phyloP scores from a whole-genome alignment of 169 alveolate genomes.

The Cryptosporidium baileyi region DNA sequence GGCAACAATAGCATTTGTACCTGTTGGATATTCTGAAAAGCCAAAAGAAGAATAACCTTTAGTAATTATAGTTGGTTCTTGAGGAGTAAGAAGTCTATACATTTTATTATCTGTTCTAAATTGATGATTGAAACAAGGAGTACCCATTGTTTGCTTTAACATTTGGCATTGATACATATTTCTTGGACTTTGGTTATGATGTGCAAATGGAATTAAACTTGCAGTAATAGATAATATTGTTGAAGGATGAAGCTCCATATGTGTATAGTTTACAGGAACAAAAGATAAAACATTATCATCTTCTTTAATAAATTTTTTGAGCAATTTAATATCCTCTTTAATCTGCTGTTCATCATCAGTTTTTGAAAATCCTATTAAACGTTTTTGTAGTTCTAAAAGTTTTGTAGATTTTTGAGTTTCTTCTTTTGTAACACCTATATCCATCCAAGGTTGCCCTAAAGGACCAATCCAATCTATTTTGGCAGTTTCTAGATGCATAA shows the following conservation, averaged over 20 bases:
- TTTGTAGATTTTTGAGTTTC: conserved; percentile 44
- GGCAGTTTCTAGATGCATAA: conserved; percentile 86
- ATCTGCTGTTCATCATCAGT: not conserved
- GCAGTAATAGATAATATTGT: conserved; percentile 96
- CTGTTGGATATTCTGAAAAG: conserved; percentile 96
- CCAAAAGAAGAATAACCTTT: conserved; percentile 90
- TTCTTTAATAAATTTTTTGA: conserved; percentile 66
- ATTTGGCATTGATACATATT: conserved; percentile 98
- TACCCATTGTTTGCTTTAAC: conserved; percentile 99
- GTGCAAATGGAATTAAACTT: conserved; percentile 96
- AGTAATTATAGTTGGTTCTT: conserved; percentile 97
- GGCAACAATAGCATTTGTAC: conserved; percentile 99
- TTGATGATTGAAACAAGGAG: conserved; percentile 94
- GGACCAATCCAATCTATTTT: conserved; percentile 96
- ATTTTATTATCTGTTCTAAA: conserved; percentile 95
- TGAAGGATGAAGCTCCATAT: conserved; percentile 95
- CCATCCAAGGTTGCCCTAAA: conserved; percentile 92
- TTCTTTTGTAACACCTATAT: conserved; percentile 77
- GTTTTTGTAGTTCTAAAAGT: conserved; percentile 26
- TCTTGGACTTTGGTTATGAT: conserved; percentile 99
- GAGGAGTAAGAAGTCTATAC: conserved; percentile 90
- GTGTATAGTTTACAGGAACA: conserved; percentile 88
- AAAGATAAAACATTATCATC: conserved; percentile 62
- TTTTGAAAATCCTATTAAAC: conserved; percentile 11
- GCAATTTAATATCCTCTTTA: not conserved